phyloP scores from a whole-genome alignment of 495 filamentous ascomycete species.

The Aspergillus panamensis region DNA sequence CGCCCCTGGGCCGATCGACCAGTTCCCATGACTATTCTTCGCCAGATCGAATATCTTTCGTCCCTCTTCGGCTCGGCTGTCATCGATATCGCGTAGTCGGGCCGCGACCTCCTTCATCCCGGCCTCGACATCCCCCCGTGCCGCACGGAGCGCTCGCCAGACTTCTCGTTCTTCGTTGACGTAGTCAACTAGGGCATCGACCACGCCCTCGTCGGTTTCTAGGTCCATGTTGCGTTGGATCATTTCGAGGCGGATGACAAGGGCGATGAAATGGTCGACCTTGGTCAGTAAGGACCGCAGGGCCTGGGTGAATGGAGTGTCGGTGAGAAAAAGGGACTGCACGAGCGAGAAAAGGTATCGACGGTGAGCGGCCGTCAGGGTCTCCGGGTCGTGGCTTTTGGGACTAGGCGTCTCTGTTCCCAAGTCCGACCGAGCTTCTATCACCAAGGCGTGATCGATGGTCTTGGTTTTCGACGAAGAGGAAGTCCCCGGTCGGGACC shows the following conservation, averaged over 20 bases:
- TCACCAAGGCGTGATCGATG: slow-evolving; percentile 2
- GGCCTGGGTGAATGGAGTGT: slow-evolving; percentile 61
- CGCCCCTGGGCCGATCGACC: slow-evolving; percentile 3
- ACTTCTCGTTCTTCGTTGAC: slow-evolving; percentile 64
- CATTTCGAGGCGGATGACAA: slow-evolving; percentile 64
- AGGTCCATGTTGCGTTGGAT: slow-evolving; percentile 72
- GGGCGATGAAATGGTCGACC: slow-evolving; percentile 73
- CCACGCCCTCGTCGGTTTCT: slow-evolving; percentile 72
- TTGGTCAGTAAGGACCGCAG: slow-evolving; percentile 68
- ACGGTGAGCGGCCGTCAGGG: slow-evolving; percentile 72
- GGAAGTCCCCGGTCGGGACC: slow-evolving; percentile 42
- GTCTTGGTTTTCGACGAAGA: slow-evolving; percentile 27
- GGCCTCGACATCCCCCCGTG: slow-evolving; percentile 31
- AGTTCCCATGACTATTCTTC: slow-evolving; percentile 19
- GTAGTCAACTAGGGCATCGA: slow-evolving; percentile 68
- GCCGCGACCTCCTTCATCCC: slow-evolving; percentile 62
- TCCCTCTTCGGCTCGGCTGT: slow-evolving; percentile 44
- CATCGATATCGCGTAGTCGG: slow-evolving; percentile 57
- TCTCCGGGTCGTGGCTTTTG: slow-evolving; percentile 73
- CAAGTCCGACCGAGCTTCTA: slow-evolving; percentile 16
- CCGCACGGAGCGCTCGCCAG: slow-evolving; percentile 49
- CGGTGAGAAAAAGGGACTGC: slow-evolving; percentile 67
- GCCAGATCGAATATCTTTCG: slow-evolving; percentile 35
- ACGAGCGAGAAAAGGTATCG: slow-evolving; percentile 65
- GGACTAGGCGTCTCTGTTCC: slow-evolving; percentile 14